A percentile compares a stretch with the other conserved stretches of the same genome.
phyloP scores from a whole-genome alignment of 1,139 yeast genomes.

The Yamadazyma triangularis region DNA sequence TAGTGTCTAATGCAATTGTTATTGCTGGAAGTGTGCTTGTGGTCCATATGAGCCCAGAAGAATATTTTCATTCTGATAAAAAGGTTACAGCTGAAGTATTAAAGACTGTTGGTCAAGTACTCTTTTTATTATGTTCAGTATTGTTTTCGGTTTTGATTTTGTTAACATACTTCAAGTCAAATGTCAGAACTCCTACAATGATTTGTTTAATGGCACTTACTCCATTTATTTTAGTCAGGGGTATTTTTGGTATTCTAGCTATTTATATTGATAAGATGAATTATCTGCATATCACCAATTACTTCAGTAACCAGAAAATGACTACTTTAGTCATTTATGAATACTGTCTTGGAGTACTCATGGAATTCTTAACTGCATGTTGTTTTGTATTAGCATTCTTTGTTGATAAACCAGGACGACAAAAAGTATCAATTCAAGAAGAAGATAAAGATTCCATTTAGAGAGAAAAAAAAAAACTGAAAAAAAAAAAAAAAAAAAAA shows the following conservation, averaged over 20 bases:
- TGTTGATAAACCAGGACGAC: no score
- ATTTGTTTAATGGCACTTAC: constrained; percentile 13
- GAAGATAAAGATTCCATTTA: no score
- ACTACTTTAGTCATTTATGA: constrained; percentile 24
- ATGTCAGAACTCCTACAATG: constrained; percentile 11
- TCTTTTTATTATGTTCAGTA: constrained; percentile 21
- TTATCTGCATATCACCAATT: constrained; percentile 24
- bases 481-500: constrained; percentile 1
- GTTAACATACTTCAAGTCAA: constrained; percentile 14
- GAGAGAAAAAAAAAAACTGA: constrained; percentile 1
- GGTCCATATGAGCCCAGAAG: constrained; percentile 18
- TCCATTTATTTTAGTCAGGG: constrained; percentile 25
- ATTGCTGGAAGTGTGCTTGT: constrained; percentile 32
- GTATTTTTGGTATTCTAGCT: constrained; percentile 28
- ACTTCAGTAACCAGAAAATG: constrained; percentile 16
- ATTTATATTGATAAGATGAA: constrained; percentile 26
- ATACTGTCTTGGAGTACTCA: constrained; percentile 30
- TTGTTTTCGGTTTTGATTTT: constrained; percentile 15
- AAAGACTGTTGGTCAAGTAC: constrained; percentile 24
- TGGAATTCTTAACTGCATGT: constrained; percentile 20
- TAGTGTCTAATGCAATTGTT: constrained; percentile 31
- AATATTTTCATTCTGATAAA: constrained; percentile 7
- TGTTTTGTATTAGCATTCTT: no score
- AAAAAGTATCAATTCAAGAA: no score
- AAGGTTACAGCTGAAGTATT: constrained; percentile 22